Evolutionary conservation across 495 filamentous ascomycete genomes (phyloP).

Genomic region (Penicillium parvum): DNA sequence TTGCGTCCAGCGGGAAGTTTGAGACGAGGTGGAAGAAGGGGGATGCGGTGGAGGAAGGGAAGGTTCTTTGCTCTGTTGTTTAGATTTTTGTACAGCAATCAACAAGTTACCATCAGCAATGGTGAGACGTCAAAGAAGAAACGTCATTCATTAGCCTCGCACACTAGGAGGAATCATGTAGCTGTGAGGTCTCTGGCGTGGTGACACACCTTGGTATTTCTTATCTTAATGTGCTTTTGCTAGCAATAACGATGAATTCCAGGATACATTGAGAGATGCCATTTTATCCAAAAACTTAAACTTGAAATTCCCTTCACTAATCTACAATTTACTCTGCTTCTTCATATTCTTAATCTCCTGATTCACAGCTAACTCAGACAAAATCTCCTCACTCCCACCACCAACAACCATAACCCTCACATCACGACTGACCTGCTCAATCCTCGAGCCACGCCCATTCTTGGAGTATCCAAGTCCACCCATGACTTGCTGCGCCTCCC

Average conservation of each 20-base stretch:
- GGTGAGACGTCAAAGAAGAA: too few species aligned
- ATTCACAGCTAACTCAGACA: slow-evolving; percentile 43
- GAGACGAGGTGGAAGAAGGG: slow-evolving; percentile 21
- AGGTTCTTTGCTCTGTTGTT: slow-evolving; percentile 22
- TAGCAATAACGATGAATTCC: too few species aligned
- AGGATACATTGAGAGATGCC: too few species aligned
- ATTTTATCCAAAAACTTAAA: neutral
- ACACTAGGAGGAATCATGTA: too few species aligned
- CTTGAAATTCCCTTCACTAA: neutral
- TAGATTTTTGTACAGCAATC: neutral
- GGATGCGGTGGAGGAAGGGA: slow-evolving; percentile 29
- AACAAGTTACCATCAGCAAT: too few species aligned
- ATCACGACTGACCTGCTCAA: slow-evolving; percentile 51
- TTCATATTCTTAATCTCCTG: slow-evolving; percentile 36
- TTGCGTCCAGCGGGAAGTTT: slow-evolving; percentile 16
- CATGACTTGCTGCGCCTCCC: slow-evolving; percentile 53
- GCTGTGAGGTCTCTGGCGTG: too few species aligned
- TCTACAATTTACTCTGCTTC: slow-evolving; percentile 12
- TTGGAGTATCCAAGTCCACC: slow-evolving; percentile 48
- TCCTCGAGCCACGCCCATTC: slow-evolving; percentile 35
- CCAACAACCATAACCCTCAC: slow-evolving; percentile 49
- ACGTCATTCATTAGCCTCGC: too few species aligned
- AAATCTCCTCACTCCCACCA: slow-evolving; percentile 51
- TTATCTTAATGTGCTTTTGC: too few species aligned
- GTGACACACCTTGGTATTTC: too few species aligned